Conservation (phyloP, 257 asterid genomes). For the Perilla frutescens region DNA sequence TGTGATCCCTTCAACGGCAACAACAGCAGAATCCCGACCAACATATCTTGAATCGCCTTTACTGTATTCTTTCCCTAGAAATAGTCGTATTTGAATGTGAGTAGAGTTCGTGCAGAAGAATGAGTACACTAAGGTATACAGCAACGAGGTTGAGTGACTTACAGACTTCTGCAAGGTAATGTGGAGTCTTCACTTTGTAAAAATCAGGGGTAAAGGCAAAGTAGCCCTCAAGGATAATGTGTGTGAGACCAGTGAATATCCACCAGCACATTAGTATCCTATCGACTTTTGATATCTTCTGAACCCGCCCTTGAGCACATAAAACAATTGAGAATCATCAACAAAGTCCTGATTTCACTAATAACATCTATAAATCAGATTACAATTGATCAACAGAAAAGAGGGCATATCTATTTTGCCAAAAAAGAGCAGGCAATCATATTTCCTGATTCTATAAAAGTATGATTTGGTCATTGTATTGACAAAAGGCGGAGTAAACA, state of each 20-base stretch:
- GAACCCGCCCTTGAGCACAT: conserved; percentile 56
- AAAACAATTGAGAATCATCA: conserved; percentile 4
- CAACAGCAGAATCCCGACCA: conserved; percentile 68
- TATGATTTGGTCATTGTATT: neutral
- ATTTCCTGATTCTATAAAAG: conserved; percentile 1
- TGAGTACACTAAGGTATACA: neutral
- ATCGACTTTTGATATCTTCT: conserved; percentile 66
- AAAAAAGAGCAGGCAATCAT: neutral
- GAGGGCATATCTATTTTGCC: neutral
- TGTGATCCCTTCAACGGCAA: conserved; percentile 84
- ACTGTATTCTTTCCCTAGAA: conserved; percentile 96
- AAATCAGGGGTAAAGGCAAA: conserved; percentile 81
- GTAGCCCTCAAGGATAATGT: conserved; percentile 85
- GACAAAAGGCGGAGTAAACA: conserved; percentile 2
- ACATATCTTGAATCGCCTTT: conserved; percentile 97
- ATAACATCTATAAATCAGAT: neutral
- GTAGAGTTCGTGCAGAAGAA: neutral
- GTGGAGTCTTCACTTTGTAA: conserved; percentile 65
- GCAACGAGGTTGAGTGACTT: conserved; percentile 39
- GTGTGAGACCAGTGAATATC: conserved; percentile 93
- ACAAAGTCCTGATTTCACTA: neutral
- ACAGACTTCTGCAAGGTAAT: conserved; percentile 94
- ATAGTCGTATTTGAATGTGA: conserved; percentile 25
- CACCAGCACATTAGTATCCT: conserved; percentile 96
- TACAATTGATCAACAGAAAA: neutral